A percentile compares a stretch with the other conserved stretches of the same genome.
phyloP scores from a whole-genome alignment of 441 rosid genomes.

The Gossypium gossypioides region DNA sequence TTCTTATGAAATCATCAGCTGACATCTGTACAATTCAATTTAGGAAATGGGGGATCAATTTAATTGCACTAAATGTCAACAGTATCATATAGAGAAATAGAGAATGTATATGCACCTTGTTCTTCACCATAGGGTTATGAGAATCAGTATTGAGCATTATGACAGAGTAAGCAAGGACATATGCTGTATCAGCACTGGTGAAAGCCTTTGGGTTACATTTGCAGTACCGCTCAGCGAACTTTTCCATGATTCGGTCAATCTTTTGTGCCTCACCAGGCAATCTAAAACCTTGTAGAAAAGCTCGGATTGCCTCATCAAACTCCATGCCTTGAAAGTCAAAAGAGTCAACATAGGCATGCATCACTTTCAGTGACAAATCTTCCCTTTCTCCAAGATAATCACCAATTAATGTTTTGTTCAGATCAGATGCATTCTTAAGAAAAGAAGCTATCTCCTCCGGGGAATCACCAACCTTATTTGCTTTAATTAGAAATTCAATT shows the following conservation, averaged over 20 bases:
- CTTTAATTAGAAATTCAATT: conserved; percentile 89
- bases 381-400: conserved; percentile 99
- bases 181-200: conserved; percentile 91
- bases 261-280: conserved; percentile 99
- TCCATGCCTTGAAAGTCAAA: conserved; percentile 84
- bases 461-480: conserved; percentile 85
- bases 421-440: conserved; percentile 72
- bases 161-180: conserved; percentile 96
- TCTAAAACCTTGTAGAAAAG: conserved; percentile 81
- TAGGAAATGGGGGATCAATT: conserved; percentile 16
- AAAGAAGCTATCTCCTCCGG: conserved; percentile 93
- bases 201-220: conserved; percentile 91
- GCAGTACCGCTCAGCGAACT: conserved; percentile 89
- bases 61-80: conserved; percentile 18
- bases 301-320: conserved; percentile 94
- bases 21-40: conserved; percentile 65
- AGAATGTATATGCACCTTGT: conserved; percentile 54
- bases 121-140: conserved; percentile 95
- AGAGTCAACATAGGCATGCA: conserved; percentile 97
- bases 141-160: conserved; percentile 96
- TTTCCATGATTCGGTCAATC: conserved; percentile 97
- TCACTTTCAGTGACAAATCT: conserved; percentile 77
- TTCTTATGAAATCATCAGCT: conserved; percentile 89
- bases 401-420: conserved; percentile 84
- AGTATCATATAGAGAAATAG: conserved; percentile 11